A percentile compares a stretch with the other conserved stretches of the same genome.
Evolutionary conservation across 306 rosid species (phyloP).

Genomic region (Ammopiptanthus mongolicus): DNA sequence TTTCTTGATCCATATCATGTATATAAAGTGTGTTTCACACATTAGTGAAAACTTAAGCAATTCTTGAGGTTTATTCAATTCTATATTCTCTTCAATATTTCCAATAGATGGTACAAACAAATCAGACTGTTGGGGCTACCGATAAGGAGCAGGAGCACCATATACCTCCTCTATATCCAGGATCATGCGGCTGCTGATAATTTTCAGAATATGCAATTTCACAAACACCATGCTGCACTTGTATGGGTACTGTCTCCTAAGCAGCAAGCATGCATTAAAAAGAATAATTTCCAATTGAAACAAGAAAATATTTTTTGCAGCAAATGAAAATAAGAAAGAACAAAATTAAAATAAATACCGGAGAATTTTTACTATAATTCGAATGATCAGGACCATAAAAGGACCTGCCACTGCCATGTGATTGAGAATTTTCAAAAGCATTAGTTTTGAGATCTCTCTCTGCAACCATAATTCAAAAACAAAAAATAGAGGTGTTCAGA

Average conservation of each 20-base stretch:
- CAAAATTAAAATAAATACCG: constrained; percentile 40
- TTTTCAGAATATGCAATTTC: constrained; percentile 49
- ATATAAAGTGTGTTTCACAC: too few relatives aligned
- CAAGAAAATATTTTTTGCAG: neutral
- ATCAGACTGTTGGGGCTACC: constrained; percentile 48
- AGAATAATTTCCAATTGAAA: constrained; percentile 11
- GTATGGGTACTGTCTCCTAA: constrained; percentile 52
- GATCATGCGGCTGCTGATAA: constrained; percentile 44
- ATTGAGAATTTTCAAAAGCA: constrained; percentile 44
- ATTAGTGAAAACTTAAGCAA: too few relatives aligned
- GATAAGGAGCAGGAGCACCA: constrained; percentile 40
- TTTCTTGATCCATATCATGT: too few relatives aligned
- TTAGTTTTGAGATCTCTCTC: constrained; percentile 46
- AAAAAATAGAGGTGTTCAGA: neutral
- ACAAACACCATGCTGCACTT: constrained; percentile 47
- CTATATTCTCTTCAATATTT: too few relatives aligned
- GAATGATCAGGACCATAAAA: constrained; percentile 44
- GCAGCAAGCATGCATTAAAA: neutral
- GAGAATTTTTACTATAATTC: constrained; percentile 42
- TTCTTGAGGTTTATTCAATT: too few relatives aligned
- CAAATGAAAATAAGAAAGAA: neutral
- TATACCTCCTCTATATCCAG: constrained; percentile 58
- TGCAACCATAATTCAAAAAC: constrained; percentile 25
- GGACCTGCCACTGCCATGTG: constrained; percentile 42
- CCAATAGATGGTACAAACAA: constrained; percentile 78